Percentiles rank a stretch among this genome's conserved stretches.
Evolutionary conservation across 352 stramenopile species (phyloP).

Genomic region (Pythium scleroteichum): DNA sequence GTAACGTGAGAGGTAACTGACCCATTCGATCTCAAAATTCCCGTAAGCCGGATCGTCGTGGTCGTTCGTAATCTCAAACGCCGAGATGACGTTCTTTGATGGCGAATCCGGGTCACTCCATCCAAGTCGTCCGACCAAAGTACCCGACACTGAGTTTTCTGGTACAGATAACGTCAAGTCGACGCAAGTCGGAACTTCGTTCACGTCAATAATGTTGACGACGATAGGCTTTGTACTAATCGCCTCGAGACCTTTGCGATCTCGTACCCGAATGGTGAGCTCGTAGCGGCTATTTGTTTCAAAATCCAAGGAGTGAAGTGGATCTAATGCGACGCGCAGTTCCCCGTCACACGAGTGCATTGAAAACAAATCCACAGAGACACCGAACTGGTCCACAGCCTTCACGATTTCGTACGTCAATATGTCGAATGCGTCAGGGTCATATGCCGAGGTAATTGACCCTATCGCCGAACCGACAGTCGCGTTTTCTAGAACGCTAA

Average conservation of each 20-base stretch:
- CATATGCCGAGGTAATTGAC: conserved; percentile 33
- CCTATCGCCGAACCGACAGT: conserved; percentile 37
- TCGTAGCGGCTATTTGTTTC: conserved; percentile 34
- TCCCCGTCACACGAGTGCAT: conserved; percentile 60
- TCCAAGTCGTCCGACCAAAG: conserved; percentile 28
- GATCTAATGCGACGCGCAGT: conserved; percentile 37
- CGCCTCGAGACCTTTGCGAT: conserved; percentile 40
- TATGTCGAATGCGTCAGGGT: conserved; percentile 51
- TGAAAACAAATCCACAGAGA: conserved; percentile 49
- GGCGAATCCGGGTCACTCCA: conserved; percentile 46
- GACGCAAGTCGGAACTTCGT: conserved; percentile 32
- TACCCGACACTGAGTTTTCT: conserved; percentile 35
- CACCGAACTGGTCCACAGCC: conserved; percentile 28
- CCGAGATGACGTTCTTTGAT: conserved; percentile 42
- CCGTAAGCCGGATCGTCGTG: conserved; percentile 17
- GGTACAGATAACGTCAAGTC: conserved; percentile 8
- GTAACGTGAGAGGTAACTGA: background rate
- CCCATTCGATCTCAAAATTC: conserved; percentile 15
- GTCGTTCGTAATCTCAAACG: conserved; percentile 43
- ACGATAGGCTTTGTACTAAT: conserved; percentile 19
- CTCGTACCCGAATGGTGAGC: conserved; percentile 42
- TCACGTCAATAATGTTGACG: conserved; percentile 33
- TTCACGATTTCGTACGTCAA: conserved; percentile 41
- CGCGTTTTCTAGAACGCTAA: conserved; percentile 44
- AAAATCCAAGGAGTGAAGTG: conserved; percentile 34